phyloP scores from a whole-genome alignment of 1,284 basidiomycete genomes.

The Tilletia caries region DNA sequence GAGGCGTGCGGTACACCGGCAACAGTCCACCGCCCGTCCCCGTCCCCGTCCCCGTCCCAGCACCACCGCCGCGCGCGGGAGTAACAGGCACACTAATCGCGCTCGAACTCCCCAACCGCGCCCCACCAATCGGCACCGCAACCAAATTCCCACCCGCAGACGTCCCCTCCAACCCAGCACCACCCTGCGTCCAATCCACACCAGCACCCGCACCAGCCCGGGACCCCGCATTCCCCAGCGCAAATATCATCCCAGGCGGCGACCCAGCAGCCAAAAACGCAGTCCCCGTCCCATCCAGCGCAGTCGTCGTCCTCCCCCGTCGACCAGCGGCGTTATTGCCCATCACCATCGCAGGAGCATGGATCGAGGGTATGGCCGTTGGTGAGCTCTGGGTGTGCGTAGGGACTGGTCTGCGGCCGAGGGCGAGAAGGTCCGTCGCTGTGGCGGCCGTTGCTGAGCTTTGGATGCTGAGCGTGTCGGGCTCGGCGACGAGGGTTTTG shows the following conservation, averaged over 20 bases:
- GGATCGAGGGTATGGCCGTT: background rate
- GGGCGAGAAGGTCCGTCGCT: background rate
- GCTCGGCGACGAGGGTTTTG: background rate
- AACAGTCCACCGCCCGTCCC: background rate
- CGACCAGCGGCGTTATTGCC: background rate
- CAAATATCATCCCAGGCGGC: constrained; percentile 3
- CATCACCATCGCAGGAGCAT: background rate
- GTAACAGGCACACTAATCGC: too few species aligned
- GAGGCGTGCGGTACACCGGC: background rate
- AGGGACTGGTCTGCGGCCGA: background rate
- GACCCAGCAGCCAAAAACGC: background rate
- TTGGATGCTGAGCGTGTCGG: background rate
- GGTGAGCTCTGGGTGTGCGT: constrained; percentile 9
- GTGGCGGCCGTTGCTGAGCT: background rate
- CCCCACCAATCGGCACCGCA: too few species aligned
- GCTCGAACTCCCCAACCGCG: too few species aligned
- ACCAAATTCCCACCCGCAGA: too few species aligned
- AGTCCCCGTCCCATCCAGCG: constrained; percentile 4
- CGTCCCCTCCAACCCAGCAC: too few species aligned
- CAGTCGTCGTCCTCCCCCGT: background rate
- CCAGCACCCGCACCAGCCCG: too few species aligned
- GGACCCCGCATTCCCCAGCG: background rate
- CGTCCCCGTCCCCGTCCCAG: background rate
- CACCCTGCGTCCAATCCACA: too few species aligned
- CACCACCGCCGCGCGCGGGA: too few species aligned